A percentile compares a stretch with the other conserved stretches of the same genome.
Evolutionary conservation across 768 basidiomycete species (phyloP).

Genomic region (Albatrellus ellisii): DNA sequence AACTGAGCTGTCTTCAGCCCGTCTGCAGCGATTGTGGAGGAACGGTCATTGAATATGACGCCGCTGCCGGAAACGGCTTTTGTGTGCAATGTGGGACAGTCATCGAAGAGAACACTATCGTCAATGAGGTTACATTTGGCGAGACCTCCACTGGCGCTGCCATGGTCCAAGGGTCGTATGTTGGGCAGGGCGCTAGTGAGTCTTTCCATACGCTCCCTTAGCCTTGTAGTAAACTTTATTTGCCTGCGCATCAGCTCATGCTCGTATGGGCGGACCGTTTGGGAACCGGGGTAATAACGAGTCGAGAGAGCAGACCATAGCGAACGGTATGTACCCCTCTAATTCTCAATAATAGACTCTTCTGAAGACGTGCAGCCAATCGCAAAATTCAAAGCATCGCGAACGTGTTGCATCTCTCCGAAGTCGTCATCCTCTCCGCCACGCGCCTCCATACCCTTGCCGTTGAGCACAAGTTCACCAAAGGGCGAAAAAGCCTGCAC

Average conservation of each 20-base stretch:
- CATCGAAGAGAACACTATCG: slow-evolving; percentile 86
- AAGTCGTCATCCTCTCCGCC: slow-evolving; percentile 69
- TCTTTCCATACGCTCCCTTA: slow-evolving; percentile 10
- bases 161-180: slow-evolving; percentile 90
- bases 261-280: slow-evolving; percentile 70
- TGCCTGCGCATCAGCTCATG: slow-evolving; percentile 41
- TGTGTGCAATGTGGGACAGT: slow-evolving; percentile 83
- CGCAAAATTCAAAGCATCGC: slow-evolving; percentile 78
- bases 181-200: slow-evolving; percentile 84
- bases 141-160: slow-evolving; percentile 88
- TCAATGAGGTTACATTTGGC: slow-evolving; percentile 91
- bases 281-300: slow-evolving; percentile 70
- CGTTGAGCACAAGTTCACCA: slow-evolving; percentile 86
- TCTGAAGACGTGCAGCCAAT: slow-evolving; percentile 38
- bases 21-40: slow-evolving; percentile 71
- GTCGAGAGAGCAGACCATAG: slow-evolving; percentile 83
- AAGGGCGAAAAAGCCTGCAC: slow-evolving; percentile 84
- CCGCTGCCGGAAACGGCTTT: slow-evolving; percentile 74
- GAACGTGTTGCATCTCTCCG: slow-evolving; percentile 62
- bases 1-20: slow-evolving; percentile 20
- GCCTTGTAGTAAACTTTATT: background rate
- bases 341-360: background rate
- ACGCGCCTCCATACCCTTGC: slow-evolving; percentile 86
- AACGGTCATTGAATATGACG: slow-evolving; percentile 75
- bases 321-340: slow-evolving; percentile 48